Evolutionary conservation across 306 rosid species (phyloP), one percentile per base, ranked within the genome.

Genomic region (Coriaria nepalensis): DNA sequence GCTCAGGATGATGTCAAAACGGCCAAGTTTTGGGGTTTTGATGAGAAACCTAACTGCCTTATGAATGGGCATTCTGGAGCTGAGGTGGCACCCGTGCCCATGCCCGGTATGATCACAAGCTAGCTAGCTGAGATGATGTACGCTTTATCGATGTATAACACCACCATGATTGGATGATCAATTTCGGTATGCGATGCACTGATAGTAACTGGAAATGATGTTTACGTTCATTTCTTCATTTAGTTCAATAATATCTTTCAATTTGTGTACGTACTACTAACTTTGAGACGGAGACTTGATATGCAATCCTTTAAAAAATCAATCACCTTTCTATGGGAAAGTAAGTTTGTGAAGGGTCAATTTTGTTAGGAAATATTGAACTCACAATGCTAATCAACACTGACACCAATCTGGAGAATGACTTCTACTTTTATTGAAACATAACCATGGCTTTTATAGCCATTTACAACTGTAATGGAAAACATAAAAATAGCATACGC

Each of bases 1-100:
- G 59, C 67, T 0, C 70, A 57, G 56, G 97, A 84, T 44, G 97
- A 90, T 59, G 65, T 62, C 13, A 81, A 77, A 67, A 84, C 97
- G 45, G 85, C 97, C 46, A 71, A 75, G 54, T 77, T 77, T 64
- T 90, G 97, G 97, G 87, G 78, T 54, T 33, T 73, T 34, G 72
- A 74, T 38, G 74, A 77, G 54, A 70, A 73, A 47, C 71, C 73
- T 50, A 57, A 49, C 52, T 47, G 37, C 55, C 47, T 50, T 8
- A 35, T 37, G 55, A 76, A 64, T 33, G 87, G 71, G 9, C 76
- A 60, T 43, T 41, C 45, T 11, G 74, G 77, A 34, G 81, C 68
- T 36, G 69, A 68, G 52, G 78, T 78, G 38, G 66, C 64, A 43
- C 81, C 79, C 5, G 71, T 68, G 68, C 78, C 76, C 4, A 48